phyloP scores from a whole-genome alignment of 2,329 filamentous ascomycete species.

The Aspergillus sp. region DNA sequence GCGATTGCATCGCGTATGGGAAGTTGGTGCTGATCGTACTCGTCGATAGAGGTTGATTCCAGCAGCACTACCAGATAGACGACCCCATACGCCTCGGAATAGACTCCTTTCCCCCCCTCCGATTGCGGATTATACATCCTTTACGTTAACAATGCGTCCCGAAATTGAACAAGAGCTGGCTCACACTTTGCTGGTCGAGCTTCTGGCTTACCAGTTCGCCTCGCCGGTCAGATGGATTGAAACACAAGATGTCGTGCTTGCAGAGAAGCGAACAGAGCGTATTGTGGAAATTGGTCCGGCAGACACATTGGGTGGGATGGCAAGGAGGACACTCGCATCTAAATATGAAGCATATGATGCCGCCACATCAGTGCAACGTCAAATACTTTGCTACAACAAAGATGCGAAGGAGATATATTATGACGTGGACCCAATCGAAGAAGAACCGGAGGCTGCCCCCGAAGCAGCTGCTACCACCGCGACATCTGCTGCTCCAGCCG shows the following conservation, averaged over 20 bases:
- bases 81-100: not conserved
- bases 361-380: slow-evolving; percentile 91
- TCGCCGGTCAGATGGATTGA: slow-evolving; percentile 99
- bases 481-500: slow-evolving; percentile 46
- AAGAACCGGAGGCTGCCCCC: slow-evolving; percentile 70
- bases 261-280: slow-evolving; percentile 91
- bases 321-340: slow-evolving; percentile 89
- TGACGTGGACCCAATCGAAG: slow-evolving; percentile 91
- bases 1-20: not conserved
- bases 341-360: slow-evolving; percentile 99
- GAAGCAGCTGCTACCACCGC: slow-evolving; percentile 45
- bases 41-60: not conserved
- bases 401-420: slow-evolving; percentile 99
- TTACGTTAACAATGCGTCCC: slow-evolving; percentile 75
- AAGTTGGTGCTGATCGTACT: not conserved
- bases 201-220: slow-evolving; percentile 98
- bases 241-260: slow-evolving; percentile 99
- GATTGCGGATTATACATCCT: slow-evolving; percentile 23
- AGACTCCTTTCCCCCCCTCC: not conserved
- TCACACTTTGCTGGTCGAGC: slow-evolving; percentile 96
- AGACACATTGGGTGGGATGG: slow-evolving; percentile 97
- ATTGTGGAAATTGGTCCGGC: slow-evolving; percentile 97
- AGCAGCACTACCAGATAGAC: not conserved
- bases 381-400: slow-evolving; percentile 99
- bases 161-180: slow-evolving; percentile 99